phyloP scores from a whole-genome alignment of 2,329 filamentous ascomycete species.

The Epichloe elymi region DNA sequence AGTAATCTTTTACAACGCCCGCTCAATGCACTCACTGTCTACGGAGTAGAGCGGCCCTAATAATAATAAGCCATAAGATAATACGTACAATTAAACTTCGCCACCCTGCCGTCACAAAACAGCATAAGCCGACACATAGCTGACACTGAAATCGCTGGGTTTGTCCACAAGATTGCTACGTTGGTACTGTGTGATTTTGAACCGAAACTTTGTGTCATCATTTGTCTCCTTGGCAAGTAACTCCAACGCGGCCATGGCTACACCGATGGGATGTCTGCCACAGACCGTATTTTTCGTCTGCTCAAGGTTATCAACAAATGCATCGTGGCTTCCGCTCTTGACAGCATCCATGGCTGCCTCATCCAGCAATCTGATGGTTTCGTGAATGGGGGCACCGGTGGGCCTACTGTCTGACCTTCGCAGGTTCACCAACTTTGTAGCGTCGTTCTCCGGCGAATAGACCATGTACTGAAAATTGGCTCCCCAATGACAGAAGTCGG shows the following conservation, averaged over 20 bases:
- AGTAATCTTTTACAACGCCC: too few species aligned
- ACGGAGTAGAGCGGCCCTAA: too few species aligned
- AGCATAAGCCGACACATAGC: slow-evolving; percentile 88
- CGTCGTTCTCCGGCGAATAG: slow-evolving; percentile 40
- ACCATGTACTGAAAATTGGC: slow-evolving; percentile 66
- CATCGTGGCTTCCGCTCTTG: slow-evolving; percentile 56
- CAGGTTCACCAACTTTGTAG: slow-evolving; percentile 28
- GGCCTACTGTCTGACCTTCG: slow-evolving; percentile 20
- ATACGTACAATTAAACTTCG: not conserved
- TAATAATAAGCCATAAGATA: too few species aligned
- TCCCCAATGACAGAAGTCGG: slow-evolving; percentile 97
- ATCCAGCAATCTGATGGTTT: slow-evolving; percentile 73
- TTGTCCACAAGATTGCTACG: slow-evolving; percentile 63
- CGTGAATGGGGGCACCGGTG: slow-evolving; percentile 49
- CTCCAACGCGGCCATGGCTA: slow-evolving; percentile 82
- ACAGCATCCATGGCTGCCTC: slow-evolving; percentile 74
- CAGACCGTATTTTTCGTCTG: slow-evolving; percentile 85
- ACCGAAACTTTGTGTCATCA: slow-evolving; percentile 36
- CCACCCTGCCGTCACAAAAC: slow-evolving; percentile 37
- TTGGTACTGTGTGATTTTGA: slow-evolving; percentile 77
- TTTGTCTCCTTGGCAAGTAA: slow-evolving; percentile 31
- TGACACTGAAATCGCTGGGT: slow-evolving; percentile 71
- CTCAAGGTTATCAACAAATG: slow-evolving; percentile 55
- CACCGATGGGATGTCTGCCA: slow-evolving; percentile 85
- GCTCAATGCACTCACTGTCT: too few species aligned